phyloP scores from a whole-genome alignment of 768 basidiomycete genomes.

The Serendipita indica region DNA sequence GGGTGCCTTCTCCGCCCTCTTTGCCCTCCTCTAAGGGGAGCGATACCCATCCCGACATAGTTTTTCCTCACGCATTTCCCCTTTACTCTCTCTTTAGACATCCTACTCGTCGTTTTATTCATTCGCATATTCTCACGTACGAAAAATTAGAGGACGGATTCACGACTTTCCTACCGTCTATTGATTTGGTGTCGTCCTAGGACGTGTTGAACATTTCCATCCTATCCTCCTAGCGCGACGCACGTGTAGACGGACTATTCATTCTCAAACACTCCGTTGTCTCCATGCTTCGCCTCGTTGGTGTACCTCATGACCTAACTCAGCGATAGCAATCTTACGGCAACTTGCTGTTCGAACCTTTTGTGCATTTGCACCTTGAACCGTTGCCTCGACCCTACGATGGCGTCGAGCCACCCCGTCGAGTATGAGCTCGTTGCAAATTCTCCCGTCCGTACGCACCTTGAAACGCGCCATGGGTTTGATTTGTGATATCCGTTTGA shows the following conservation, averaged over 20 bases:
- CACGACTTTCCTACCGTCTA: not conserved
- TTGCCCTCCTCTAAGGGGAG: conserved; percentile 5
- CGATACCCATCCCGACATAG: not conserved
- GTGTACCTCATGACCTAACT: not conserved
- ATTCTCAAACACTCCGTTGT: not conserved
- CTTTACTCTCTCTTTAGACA: not conserved
- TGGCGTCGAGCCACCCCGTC: not conserved
- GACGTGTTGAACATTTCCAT: conserved; percentile 6
- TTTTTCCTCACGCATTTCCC: not conserved
- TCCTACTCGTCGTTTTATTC: not conserved
- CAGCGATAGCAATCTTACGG: not conserved
- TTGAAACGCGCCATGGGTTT: not conserved
- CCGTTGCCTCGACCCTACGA: not conserved
- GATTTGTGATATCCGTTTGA: not conserved
- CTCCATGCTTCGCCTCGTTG: not conserved
- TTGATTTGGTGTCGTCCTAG: not conserved
- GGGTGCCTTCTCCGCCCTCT: not conserved
- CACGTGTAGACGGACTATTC: not conserved
- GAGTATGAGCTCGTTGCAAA: not conserved
- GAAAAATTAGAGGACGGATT: not conserved
- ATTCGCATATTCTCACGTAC: not conserved
- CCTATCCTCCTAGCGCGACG: not conserved
- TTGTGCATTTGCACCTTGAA: not conserved
- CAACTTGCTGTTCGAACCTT: not conserved
- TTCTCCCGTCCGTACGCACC: not conserved